Evolutionary conservation across 1,139 yeast genomes (phyloP).

Genomic region (Taphrina flavorubra): DNA sequence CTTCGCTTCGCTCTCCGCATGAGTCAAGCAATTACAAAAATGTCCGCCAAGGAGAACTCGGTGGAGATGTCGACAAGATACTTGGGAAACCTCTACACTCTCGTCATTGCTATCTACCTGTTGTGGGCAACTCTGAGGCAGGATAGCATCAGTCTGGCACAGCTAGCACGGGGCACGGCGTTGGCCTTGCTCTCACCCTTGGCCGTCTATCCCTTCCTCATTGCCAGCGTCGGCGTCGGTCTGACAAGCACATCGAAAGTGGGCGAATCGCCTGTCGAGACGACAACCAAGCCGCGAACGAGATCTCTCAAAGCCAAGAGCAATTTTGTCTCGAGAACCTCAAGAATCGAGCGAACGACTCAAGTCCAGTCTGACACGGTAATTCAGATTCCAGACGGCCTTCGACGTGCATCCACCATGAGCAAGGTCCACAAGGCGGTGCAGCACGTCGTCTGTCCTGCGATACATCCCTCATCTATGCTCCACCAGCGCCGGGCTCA

Average conservation of each 20-base stretch:
- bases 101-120: slow-evolving; percentile 11
- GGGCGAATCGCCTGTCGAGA: neutral
- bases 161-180: neutral
- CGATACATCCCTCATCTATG: neutral
- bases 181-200: neutral
- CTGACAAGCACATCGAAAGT: neutral
- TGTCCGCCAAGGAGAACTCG: slow-evolving; percentile 4
- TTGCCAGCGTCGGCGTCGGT: neutral
- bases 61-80: neutral
- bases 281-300: neutral
- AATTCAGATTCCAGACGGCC: neutral
- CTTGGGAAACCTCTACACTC: slow-evolving; percentile 19
- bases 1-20: slow-evolving; percentile 8
- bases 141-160: neutral
- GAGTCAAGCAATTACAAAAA: neutral
- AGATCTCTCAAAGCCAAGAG: neutral
- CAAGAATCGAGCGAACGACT: neutral
- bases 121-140: neutral
- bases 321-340: neutral
- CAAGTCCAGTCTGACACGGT: neutral
- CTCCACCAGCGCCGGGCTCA: neutral
- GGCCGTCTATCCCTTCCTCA: neutral
- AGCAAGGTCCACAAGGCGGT: slow-evolving; percentile 4
- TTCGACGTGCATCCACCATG: slow-evolving; percentile 3
- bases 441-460: neutral